phyloP scores from a whole-genome alignment of 129 eudicot species.

The Smallanthus sonchifolius region DNA sequence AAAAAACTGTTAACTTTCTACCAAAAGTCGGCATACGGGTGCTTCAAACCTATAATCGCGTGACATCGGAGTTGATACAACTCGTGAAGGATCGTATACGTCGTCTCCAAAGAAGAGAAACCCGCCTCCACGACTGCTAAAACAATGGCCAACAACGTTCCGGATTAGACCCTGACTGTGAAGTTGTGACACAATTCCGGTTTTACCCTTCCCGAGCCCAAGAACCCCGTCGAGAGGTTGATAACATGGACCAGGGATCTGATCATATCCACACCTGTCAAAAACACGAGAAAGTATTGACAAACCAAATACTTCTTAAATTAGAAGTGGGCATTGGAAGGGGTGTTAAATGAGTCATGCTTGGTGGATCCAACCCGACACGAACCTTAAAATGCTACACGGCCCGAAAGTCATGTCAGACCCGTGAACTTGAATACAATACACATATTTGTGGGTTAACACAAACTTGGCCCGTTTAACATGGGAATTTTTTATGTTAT shows the following conservation, averaged over 20 bases:
- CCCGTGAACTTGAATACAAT: neutral
- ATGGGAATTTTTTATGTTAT: neutral
- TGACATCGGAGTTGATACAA: constrained; percentile 74
- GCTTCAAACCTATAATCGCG: constrained; percentile 50
- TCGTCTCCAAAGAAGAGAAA: constrained; percentile 81
- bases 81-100: constrained; percentile 54
- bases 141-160: constrained; percentile 80
- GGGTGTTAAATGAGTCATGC: neutral
- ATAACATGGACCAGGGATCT: constrained; percentile 67
- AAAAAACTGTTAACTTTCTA: neutral
- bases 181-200: constrained; percentile 76
- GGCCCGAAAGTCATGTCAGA: neutral
- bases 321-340: neutral
- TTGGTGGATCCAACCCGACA: neutral
- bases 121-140: constrained; percentile 72
- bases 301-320: neutral
- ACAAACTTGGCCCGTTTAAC: neutral
- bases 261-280: constrained; percentile 95
- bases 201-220: constrained; percentile 80
- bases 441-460: neutral
- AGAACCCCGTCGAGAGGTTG: constrained; percentile 93
- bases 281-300: neutral
- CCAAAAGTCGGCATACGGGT: neutral
- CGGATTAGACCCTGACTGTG: constrained; percentile 54
- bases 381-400: neutral